These are phyloP conservation scores for Xerocomellus dryophilus DNA, from an alignment of 768 basidiomycete genomes.

Conservation along the genomic window DNA sequence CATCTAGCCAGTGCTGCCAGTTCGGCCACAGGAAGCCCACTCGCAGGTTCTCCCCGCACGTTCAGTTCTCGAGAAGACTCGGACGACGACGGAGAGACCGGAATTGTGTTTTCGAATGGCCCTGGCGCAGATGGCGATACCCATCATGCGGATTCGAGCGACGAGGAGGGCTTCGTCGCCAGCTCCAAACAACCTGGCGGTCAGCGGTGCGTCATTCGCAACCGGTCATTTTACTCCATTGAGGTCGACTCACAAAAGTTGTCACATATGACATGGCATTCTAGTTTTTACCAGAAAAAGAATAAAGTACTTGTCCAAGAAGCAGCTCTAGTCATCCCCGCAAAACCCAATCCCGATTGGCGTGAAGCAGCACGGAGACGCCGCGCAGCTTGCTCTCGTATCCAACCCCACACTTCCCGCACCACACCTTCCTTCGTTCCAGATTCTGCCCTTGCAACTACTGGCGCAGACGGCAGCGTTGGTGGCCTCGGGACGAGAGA, in stretches of 20 bases:
- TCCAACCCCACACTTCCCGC: conserved; percentile 9
- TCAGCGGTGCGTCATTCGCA: conserved; percentile 72
- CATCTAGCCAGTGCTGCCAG: conserved; percentile 42
- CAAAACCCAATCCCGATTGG: conserved; percentile 90
- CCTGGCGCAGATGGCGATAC: conserved; percentile 26
- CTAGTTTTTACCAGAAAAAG: conserved; percentile 43
- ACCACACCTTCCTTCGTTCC: conserved; percentile 55
- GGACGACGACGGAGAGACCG: conserved; percentile 26
- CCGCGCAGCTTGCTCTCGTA: conserved; percentile 22
- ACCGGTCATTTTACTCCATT: conserved; percentile 19
- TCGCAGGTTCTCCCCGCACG: conserved; percentile 49
- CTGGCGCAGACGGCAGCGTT: conserved; percentile 68
- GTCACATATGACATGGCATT: conserved; percentile 8
- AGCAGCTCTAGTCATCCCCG: conserved; percentile 79
- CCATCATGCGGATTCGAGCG: conserved; percentile 48
- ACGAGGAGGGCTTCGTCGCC: conserved; percentile 65
- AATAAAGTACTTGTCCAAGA: conserved; percentile 40
- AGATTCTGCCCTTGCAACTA: conserved; percentile 49
- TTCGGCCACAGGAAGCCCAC: conserved; percentile 53
- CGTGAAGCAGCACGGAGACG: conserved; percentile 70
- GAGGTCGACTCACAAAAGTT: conserved; percentile 76
- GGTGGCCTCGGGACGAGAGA: conserved; percentile 76
- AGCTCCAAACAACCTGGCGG: conserved; percentile 62
- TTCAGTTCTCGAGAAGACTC: conserved; percentile 26
- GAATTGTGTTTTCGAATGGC: conserved; percentile 24